Evolutionary conservation across 2,329 filamentous ascomycete genomes (phyloP).

Genomic region (Seiridium unicorne): DNA sequence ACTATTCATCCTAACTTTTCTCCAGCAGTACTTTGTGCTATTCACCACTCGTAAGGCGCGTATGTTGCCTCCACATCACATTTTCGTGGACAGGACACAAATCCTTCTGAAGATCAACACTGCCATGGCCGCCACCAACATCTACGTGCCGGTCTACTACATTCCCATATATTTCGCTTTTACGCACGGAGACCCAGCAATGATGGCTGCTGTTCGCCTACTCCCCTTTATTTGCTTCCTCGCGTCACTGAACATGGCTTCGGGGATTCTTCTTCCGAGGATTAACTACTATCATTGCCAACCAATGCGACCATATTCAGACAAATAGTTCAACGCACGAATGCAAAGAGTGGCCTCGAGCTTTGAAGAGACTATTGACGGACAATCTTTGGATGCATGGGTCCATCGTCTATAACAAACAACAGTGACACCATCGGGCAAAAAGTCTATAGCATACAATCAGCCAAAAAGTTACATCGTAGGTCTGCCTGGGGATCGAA

Average conservation of each 20-base stretch:
- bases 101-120: slow-evolving; percentile 40
- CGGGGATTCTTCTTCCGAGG: slow-evolving; percentile 28
- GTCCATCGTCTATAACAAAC: too few relatives aligned
- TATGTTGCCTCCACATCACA: slow-evolving; percentile 40
- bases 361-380: too few relatives aligned
- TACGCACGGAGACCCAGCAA: slow-evolving; percentile 34
- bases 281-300: slow-evolving; percentile 23
- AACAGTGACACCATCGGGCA: too few relatives aligned
- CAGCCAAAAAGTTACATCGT: too few relatives aligned
- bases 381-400: too few relatives aligned
- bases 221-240: slow-evolving; percentile 36
- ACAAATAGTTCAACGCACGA: too few relatives aligned
- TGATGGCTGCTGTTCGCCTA: slow-evolving; percentile 37
- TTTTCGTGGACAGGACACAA: slow-evolving; percentile 35
- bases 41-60: slow-evolving; percentile 41
- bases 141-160: slow-evolving; percentile 43
- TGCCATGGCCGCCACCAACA: slow-evolving; percentile 22
- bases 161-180: slow-evolving; percentile 54
- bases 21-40: slow-evolving; percentile 46
- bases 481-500: too few relatives aligned
- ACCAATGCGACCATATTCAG: too few relatives aligned
- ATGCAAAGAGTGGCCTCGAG: too few relatives aligned
- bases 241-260: slow-evolving; percentile 29
- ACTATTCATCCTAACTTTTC: slow-evolving; percentile 38
- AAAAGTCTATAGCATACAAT: too few relatives aligned